Percentiles rank a stretch among this genome's conserved stretches.
Evolutionary conservation across 129 eudicot genomes (phyloP).

Genomic region (Helianthus tuberosus): DNA sequence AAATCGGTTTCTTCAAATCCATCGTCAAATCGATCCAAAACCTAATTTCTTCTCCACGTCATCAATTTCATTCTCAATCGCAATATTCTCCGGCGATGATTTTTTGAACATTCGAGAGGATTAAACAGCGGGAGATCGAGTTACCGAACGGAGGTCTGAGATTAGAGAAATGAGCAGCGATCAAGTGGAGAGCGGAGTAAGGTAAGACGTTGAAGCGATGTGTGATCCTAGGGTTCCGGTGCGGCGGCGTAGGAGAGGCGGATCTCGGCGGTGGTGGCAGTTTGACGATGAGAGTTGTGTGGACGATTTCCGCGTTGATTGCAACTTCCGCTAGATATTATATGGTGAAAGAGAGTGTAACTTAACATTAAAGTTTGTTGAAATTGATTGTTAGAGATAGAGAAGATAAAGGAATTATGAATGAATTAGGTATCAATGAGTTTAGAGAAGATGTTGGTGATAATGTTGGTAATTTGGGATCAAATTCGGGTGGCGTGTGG

Average conservation of each 20-base stretch:
- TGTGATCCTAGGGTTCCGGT: conserved; percentile 54
- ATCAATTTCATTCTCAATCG: background rate
- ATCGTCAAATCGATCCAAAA: conserved; percentile 36
- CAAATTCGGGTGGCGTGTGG: conserved; percentile 25
- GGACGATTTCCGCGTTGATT: too few relatives aligned
- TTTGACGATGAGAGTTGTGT: too few relatives aligned
- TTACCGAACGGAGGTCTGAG: conserved; percentile 52
- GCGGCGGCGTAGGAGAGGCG: too few relatives aligned
- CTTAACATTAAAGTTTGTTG: too few relatives aligned
- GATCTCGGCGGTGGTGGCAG: too few relatives aligned
- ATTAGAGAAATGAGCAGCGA: conserved; percentile 50
- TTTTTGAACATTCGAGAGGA: conserved; percentile 44
- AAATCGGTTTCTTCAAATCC: conserved; percentile 39
- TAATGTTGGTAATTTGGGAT: background rate
- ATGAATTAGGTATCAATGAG: too few relatives aligned
- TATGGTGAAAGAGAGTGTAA: too few relatives aligned
- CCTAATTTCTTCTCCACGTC: conserved; percentile 4
- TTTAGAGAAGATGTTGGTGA: conserved; percentile 24
- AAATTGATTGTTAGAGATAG: too few relatives aligned
- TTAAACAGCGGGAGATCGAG: conserved; percentile 51
- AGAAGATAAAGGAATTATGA: too few relatives aligned
- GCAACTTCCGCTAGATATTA: too few relatives aligned
- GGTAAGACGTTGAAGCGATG: conserved; percentile 49
- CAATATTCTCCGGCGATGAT: conserved; percentile 52
- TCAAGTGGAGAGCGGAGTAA: conserved; percentile 54